Evolutionary conservation across 2,329 filamentous ascomycete species (phyloP).

Genomic region (Sclerotinia sclerotiorum): DNA sequence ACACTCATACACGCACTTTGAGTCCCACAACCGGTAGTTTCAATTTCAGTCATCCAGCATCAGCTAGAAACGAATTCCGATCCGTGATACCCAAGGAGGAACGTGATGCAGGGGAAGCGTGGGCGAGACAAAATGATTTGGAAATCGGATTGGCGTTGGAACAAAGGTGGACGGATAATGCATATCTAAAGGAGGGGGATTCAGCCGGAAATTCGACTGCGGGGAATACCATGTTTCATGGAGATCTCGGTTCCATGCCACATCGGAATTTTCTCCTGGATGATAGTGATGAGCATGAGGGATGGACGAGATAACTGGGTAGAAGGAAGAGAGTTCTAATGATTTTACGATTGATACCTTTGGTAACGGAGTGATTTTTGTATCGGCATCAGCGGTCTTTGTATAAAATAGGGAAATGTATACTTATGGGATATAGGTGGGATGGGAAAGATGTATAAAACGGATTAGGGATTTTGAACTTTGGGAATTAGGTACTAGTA

Average conservation of each 20-base stretch:
- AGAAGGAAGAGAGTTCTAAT: neutral
- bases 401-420: neutral
- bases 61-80: neutral
- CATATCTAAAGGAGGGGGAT: neutral
- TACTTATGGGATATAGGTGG: neutral
- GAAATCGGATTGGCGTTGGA: slow-evolving; percentile 17
- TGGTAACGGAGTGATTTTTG: neutral
- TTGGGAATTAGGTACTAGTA: too few species aligned
- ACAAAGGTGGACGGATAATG: slow-evolving; percentile 4
- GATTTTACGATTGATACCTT: slow-evolving; percentile 14
- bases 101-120: slow-evolving; percentile 1
- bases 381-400: neutral
- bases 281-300: slow-evolving; percentile 16
- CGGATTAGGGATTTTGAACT: neutral
- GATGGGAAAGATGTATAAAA: neutral
- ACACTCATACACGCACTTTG: slow-evolving; percentile 12
- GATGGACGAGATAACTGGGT: slow-evolving; percentile 4
- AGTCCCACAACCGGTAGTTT: neutral
- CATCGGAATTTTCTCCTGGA: slow-evolving; percentile 17
- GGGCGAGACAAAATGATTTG: slow-evolving; percentile 17
- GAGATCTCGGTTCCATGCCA: neutral
- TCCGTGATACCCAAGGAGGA: neutral
- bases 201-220: neutral
- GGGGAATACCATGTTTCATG: neutral
- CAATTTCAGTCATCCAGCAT: slow-evolving; percentile 12